These are phyloP conservation scores for Barbatosphaeria neglecta DNA, from an alignment of 495 filamentous ascomycete species.

Conservation along the genomic window DNA sequence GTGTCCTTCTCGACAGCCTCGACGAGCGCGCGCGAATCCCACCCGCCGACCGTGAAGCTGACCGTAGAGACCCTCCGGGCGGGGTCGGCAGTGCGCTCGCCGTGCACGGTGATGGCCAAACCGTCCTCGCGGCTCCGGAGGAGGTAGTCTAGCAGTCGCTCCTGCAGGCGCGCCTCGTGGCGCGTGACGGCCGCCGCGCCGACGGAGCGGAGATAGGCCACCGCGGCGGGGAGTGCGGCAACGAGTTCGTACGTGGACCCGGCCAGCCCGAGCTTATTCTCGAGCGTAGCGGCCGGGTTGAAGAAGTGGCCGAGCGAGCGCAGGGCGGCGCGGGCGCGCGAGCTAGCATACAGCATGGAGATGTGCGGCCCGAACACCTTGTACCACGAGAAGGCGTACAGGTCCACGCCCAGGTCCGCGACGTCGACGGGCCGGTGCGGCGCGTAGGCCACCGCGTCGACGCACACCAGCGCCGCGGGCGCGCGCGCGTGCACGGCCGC, in stretches of 20 bases:
- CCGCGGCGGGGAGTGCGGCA: slow-evolving; percentile 42
- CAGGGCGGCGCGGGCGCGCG: slow-evolving; percentile 34
- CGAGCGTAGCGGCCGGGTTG: slow-evolving; percentile 44
- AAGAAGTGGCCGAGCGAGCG: slow-evolving; percentile 54
- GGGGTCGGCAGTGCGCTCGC: slow-evolving; percentile 33
- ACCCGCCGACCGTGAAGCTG: slow-evolving; percentile 51
- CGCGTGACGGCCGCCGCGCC: slow-evolving; percentile 29
- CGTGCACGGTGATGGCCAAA: slow-evolving; percentile 50
- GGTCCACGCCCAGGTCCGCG: slow-evolving; percentile 51
- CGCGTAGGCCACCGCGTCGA: slow-evolving; percentile 59
- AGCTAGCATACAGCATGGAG: slow-evolving; percentile 51
- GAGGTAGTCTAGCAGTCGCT: slow-evolving; percentile 45
- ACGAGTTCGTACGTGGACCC: slow-evolving; percentile 57
- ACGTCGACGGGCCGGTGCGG: slow-evolving; percentile 61
- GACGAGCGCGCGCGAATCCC: slow-evolving; percentile 45
- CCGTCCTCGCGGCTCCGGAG: slow-evolving; percentile 23
- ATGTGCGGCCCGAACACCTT: slow-evolving; percentile 68
- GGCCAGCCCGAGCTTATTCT: slow-evolving; percentile 53
- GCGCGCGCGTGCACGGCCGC: slow-evolving; percentile 35
- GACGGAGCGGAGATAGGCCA: slow-evolving; percentile 39
- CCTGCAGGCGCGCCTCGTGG: slow-evolving; percentile 52
- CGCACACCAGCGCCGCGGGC: slow-evolving; percentile 28
- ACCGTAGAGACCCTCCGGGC: slow-evolving; percentile 48
- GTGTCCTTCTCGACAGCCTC: slow-evolving; percentile 46
- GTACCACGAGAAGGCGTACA: slow-evolving; percentile 69